Conservation (phyloP, 1,139 yeast genomes). For the Zygosaccharomyces pseudobailii region DNA sequence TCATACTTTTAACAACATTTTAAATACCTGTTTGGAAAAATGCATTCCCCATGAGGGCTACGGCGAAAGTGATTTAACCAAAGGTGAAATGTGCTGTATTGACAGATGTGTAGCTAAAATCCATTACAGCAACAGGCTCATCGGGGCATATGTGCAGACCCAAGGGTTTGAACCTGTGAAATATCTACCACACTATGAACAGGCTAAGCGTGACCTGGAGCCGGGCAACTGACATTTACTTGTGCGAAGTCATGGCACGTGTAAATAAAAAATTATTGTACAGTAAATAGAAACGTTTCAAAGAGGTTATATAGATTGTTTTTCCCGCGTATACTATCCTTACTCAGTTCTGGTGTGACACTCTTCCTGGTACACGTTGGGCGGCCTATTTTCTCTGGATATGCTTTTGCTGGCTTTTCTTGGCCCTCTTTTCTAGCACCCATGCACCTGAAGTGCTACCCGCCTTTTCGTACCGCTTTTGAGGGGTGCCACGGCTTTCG, state of each 20-base stretch:
- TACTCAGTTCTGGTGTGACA: background rate
- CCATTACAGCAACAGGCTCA: conserved; percentile 55
- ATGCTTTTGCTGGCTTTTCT: no score
- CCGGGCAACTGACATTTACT: background rate
- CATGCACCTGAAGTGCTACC: background rate
- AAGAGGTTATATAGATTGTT: background rate
- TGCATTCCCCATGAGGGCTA: conserved; percentile 67
- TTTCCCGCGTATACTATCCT: background rate
- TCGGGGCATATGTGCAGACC: conserved; percentile 50
- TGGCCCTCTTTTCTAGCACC: no score
- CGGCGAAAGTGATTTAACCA: conserved; percentile 73
- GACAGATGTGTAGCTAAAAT: conserved; percentile 78
- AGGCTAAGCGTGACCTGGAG: conserved; percentile 7
- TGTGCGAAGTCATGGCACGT: background rate
- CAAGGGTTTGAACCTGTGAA: conserved; percentile 28
- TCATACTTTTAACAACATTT: conserved; percentile 55
- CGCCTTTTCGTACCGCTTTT: background rate
- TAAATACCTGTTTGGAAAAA: conserved; percentile 56
- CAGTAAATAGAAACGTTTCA: no score
- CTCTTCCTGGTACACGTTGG: background rate
- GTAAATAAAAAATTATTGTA: background rate
- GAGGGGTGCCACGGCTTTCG: conserved; percentile 4
- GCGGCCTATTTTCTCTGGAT: no score
- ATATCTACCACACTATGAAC: conserved; percentile 26
- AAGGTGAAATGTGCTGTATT: conserved; percentile 71